phyloP scores from a whole-genome alignment of 148 eudicot species.

The Spergularia marina region DNA sequence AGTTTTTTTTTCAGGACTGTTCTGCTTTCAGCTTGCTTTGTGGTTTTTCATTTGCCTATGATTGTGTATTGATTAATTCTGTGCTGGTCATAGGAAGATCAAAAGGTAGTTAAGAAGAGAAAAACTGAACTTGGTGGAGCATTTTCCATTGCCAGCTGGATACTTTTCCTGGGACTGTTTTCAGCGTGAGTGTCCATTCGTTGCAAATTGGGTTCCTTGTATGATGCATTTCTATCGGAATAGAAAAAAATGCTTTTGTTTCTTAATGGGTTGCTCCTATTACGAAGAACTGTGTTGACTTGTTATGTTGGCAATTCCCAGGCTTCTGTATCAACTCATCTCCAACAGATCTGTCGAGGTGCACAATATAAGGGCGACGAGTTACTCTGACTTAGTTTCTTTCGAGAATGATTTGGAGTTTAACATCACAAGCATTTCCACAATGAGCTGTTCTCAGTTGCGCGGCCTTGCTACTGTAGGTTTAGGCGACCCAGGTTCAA shows the following conservation, averaged over 20 bases:
- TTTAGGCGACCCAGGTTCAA: slow-evolving; percentile 64
- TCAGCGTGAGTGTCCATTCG: slow-evolving; percentile 66
- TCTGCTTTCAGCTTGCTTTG: slow-evolving; percentile 1
- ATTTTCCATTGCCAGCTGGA: slow-evolving; percentile 90
- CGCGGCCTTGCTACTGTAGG: slow-evolving; percentile 59
- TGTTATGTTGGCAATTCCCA: slow-evolving; percentile 28
- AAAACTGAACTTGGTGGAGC: slow-evolving; percentile 98
- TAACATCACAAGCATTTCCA: slow-evolving; percentile 78
- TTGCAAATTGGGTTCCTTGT: not conserved
- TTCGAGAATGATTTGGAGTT: slow-evolving; percentile 79
- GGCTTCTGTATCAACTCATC: slow-evolving; percentile 81
- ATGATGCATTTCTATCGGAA: slow-evolving; percentile 12
- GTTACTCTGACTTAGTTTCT: slow-evolving; percentile 72
- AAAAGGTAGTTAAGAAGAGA: slow-evolving; percentile 73
- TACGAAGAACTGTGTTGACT: not conserved
- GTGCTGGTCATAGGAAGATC: slow-evolving; percentile 59
- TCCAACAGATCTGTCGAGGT: slow-evolving; percentile 78
- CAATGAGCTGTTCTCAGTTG: slow-evolving; percentile 78
- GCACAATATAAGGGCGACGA: slow-evolving; percentile 78
- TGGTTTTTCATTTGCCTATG: not conserved
- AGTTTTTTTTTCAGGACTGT: not conserved
- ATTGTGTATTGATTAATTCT: not conserved
- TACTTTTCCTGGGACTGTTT: slow-evolving; percentile 83
- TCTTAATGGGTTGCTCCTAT: not conserved
- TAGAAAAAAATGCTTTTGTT: slow-evolving; percentile 5